These are phyloP conservation scores for Urostyla sp. DNA, from an alignment of 73 alveolate genomes.

Conservation along the genomic window DNA sequence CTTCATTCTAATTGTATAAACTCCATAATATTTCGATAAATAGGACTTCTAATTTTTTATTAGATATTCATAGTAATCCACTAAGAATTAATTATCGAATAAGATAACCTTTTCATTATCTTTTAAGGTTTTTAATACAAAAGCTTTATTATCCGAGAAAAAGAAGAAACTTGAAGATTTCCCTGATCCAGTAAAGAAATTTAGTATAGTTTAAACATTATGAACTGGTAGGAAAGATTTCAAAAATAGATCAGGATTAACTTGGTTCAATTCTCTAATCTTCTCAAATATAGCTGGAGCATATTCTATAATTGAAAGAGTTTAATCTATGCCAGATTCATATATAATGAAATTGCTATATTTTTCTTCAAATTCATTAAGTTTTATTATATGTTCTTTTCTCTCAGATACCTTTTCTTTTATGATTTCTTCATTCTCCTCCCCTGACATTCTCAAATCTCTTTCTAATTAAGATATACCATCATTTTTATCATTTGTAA, in stretches of 20 bases:
- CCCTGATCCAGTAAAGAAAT: conserved; percentile 60
- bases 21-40: conserved; percentile 36
- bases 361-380: neutral
- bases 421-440: no score
- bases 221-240: conserved; percentile 48
- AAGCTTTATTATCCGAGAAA: conserved; percentile 55
- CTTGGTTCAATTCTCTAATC: neutral
- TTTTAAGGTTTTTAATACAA: conserved; percentile 58
- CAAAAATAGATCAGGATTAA: conserved; percentile 24
- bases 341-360: neutral
- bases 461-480: neutral
- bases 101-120: conserved; percentile 39
- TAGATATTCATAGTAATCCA: neutral
- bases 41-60: neutral
- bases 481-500: neutral
- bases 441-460: neutral
- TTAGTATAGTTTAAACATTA: conserved; percentile 48
- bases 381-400: neutral
- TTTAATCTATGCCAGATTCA: conserved; percentile 17
- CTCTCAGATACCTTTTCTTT: neutral
- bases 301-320: conserved; percentile 15
- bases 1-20: conserved; percentile 6
- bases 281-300: conserved; percentile 26
- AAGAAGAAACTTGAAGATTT: conserved; percentile 65
- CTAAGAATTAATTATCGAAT: conserved; percentile 6